Base-by-base conservation (phyloP, 345 rosid species). In the Cardamine chenopodiifolia region DNA sequence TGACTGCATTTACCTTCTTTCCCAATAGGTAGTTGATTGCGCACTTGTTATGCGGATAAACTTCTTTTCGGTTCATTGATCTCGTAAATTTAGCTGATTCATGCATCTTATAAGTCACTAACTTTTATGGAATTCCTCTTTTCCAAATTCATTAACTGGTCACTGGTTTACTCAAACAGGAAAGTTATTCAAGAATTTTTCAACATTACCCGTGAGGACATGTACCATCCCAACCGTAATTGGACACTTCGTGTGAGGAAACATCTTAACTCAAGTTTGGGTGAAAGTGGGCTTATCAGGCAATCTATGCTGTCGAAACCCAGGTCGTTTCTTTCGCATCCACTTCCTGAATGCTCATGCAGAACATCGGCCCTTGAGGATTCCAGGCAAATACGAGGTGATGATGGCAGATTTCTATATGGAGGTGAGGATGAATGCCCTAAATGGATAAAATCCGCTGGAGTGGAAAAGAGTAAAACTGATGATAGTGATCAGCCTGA, bases 261-360 rank as follows among this genome's bases (percentile, higher is more conserved):
- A 48, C 95, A 92, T 85, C 96, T 96, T 15, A 96, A 89, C 73
- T 83, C 81, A 79, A 96, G 99, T 84, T 80, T 92, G 76, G 81
- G 79, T 66, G 90, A 86, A 70, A 87, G 84, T 64, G 98, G 99
- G 50, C 83, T 96, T 37, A 74, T 83, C 45, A 83, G 90, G 78
- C 90, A 90, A 82, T 84, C 94, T 32, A 82, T 66, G 67, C 50
- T 71, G 32, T 87, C 96, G 23, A 92, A 92, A 83, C 89, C 96
- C 2, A 66, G 73, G 37, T 84, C 81, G 35, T 96, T 92, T 73
- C 83, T 96, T 15, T 90, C 96, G 0, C 96, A 96, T 79, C 99
- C 98, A 1, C 87, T 92, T 47, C 98, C 99, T 8, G 98, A 96
- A 83, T 96, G 99, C 84, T 89, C 95, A 39, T 96, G 98, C 80